These are phyloP conservation scores for Stylonectria norvegica DNA, from an alignment of 2,329 filamentous ascomycete genomes.

Conservation along the genomic window DNA sequence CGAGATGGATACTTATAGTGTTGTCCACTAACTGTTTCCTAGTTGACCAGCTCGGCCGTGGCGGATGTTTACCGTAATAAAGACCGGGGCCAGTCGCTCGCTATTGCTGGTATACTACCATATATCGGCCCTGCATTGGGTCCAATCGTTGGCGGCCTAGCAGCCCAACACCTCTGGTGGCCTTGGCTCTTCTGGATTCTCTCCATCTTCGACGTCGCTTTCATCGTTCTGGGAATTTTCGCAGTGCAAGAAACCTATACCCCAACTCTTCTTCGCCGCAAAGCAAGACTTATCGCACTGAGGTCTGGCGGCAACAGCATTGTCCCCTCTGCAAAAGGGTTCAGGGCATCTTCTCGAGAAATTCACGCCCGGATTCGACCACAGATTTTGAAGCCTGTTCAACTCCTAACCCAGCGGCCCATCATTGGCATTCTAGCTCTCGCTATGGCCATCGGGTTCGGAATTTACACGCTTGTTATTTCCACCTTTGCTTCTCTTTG, in stretches of 20 bases:
- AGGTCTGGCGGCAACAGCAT: not conserved
- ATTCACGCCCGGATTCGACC: not conserved
- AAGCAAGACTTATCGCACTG: not conserved
- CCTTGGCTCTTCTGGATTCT: conserved; percentile 68
- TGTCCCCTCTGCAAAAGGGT: too few relatives aligned
- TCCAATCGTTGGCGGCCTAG: conserved; percentile 64
- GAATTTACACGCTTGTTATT: conserved; percentile 49
- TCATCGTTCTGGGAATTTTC: conserved; percentile 52
- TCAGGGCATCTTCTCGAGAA: not conserved
- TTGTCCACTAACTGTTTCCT: not conserved
- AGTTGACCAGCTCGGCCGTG: conserved; percentile 34
- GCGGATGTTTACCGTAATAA: conserved; percentile 35
- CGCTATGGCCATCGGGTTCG: conserved; percentile 46
- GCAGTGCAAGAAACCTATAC: conserved; percentile 58
- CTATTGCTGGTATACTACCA: conserved; percentile 28
- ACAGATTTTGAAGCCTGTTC: conserved; percentile 1
- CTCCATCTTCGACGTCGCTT: conserved; percentile 53
- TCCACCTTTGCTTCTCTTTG: conserved; percentile 51
- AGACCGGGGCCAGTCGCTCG: conserved; percentile 35
- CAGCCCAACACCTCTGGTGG: conserved; percentile 61
- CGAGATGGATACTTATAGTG: not conserved
- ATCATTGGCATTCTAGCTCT: conserved; percentile 46
- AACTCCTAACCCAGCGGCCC: conserved; percentile 40
- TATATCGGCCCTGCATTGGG: conserved; percentile 62
- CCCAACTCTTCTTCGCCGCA: conserved; percentile 50